Conservation (phyloP, 2,329 filamentous ascomycete genomes). For the Trichoderma afroharzianum region DNA sequence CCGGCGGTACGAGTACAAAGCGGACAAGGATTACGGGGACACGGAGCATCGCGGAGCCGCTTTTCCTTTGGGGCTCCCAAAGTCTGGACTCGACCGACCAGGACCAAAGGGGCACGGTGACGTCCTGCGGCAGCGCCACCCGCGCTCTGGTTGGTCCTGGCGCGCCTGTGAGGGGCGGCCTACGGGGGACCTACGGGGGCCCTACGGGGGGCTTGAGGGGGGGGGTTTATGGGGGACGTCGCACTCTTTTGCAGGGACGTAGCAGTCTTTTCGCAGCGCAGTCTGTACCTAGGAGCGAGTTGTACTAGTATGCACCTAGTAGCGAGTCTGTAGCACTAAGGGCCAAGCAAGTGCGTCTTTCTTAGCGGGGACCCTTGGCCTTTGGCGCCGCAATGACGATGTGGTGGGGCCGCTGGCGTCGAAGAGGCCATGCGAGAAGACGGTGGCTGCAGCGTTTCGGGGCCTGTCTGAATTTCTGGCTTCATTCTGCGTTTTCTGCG, state of each 20-base stretch:
- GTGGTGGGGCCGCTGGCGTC: constrained; percentile 9
- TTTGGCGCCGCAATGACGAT: constrained; percentile 21
- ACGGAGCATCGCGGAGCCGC: constrained; percentile 12
- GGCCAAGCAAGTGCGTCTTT: not conserved
- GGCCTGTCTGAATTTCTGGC: not conserved
- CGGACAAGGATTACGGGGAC: not conserved
- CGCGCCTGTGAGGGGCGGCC: not conserved
- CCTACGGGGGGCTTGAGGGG: not conserved
- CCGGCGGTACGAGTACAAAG: not conserved
- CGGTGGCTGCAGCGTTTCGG: constrained; percentile 10
- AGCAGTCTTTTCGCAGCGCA: not conserved
- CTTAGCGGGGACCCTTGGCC: constrained; percentile 19
- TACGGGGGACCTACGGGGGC: not conserved
- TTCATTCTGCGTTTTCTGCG: not conserved
- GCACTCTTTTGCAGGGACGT: not conserved
- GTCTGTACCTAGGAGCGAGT: not conserved
- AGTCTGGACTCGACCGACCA: constrained; percentile 22
- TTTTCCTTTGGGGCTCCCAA: constrained; percentile 12
- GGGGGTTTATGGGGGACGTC: not conserved
- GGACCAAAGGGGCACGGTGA: constrained; percentile 21
- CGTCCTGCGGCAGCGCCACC: constrained; percentile 21
- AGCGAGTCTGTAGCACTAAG: not conserved
- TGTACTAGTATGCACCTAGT: too few species aligned
- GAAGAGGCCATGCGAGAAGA: not conserved
- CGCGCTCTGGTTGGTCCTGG: constrained; percentile 16